Percentiles rank a stretch among this genome's conserved stretches.
Evolutionary conservation across 2,329 filamentous ascomycete species (phyloP).

Genomic region (Cladosporium sp.): DNA sequence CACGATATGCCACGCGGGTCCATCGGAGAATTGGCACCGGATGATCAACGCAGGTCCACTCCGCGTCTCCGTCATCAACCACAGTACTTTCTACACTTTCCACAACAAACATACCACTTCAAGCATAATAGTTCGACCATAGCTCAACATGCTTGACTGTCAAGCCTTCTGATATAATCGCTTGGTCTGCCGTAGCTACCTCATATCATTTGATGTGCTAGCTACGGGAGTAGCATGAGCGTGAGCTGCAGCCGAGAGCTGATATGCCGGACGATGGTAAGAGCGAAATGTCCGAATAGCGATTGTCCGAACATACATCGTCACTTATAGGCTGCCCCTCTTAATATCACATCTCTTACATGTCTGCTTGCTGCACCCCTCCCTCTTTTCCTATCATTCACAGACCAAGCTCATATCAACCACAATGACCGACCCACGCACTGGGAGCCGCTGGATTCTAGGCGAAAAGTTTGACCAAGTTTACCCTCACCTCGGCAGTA

Average conservation of each 20-base stretch:
- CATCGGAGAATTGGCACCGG: constrained; percentile 8
- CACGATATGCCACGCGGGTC: neutral
- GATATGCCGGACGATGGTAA: constrained; percentile 17
- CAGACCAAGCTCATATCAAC: no score
- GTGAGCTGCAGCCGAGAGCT: neutral
- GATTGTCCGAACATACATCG: constrained; percentile 11
- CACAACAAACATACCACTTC: neutral
- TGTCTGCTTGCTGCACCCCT: neutral
- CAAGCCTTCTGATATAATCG: neutral
- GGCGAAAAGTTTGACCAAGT: constrained; percentile 50
- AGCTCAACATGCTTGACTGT: neutral
- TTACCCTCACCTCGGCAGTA: constrained; percentile 59
- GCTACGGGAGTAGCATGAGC: neutral
- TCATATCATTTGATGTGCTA: neutral
- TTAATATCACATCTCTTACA: neutral
- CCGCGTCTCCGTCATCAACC: neutral
- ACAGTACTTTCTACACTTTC: neutral
- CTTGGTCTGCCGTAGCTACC: neutral
- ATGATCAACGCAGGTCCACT: neutral
- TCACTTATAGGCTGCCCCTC: constrained; percentile 3
- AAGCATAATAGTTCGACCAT: neutral
- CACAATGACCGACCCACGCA: constrained; percentile 34
- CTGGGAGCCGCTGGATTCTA: constrained; percentile 40
- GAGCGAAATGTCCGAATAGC: constrained; percentile 18
- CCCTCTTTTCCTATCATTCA: neutral